Conservation (phyloP, 495 filamentous ascomycete genomes). For the Neurospora sp. region DNA sequence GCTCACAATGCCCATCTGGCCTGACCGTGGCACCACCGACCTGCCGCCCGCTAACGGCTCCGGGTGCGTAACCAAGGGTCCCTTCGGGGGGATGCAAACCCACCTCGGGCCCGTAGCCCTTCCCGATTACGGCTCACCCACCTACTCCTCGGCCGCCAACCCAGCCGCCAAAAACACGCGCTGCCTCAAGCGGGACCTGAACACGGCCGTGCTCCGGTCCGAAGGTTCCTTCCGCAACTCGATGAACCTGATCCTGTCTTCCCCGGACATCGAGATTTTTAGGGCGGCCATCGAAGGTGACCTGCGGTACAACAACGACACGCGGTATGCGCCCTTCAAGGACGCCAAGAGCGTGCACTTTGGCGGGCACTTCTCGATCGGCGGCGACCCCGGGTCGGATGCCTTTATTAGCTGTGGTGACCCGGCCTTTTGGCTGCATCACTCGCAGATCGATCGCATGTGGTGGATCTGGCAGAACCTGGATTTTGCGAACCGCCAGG, state of each 20-base stretch:
- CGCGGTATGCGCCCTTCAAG: conserved; percentile 2
- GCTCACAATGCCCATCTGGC: conserved; percentile 9
- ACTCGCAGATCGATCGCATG: conserved; percentile 54
- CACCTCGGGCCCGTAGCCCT: conserved; percentile 44
- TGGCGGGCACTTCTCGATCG: conserved; percentile 46
- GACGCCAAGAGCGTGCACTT: conserved; percentile 45
- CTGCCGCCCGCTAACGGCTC: conserved; percentile 47
- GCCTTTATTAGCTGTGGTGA: conserved; percentile 52
- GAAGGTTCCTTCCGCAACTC: conserved; percentile 38
- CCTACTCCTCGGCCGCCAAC: conserved; percentile 9
- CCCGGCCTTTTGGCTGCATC: conserved; percentile 60
- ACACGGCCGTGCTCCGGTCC: conserved; percentile 28
- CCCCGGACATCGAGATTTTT: conserved; percentile 41
- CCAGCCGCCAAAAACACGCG: conserved; percentile 43
- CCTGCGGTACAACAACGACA: conserved; percentile 25
- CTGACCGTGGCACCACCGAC: conserved; percentile 9
- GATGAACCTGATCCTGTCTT: conserved; percentile 33
- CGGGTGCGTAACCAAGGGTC: conserved; percentile 53
- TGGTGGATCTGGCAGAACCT: conserved; percentile 65
- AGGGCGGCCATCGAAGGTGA: conserved; percentile 37
- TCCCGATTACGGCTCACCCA: conserved; percentile 18
- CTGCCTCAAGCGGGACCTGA: conserved; percentile 58
- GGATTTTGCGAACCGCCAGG: conserved; percentile 34
- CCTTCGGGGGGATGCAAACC: conserved; percentile 41
- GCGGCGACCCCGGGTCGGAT: conserved; percentile 34